Conservation (phyloP, 768 basidiomycete species). For the Kwoniella mangroviensis region DNA sequence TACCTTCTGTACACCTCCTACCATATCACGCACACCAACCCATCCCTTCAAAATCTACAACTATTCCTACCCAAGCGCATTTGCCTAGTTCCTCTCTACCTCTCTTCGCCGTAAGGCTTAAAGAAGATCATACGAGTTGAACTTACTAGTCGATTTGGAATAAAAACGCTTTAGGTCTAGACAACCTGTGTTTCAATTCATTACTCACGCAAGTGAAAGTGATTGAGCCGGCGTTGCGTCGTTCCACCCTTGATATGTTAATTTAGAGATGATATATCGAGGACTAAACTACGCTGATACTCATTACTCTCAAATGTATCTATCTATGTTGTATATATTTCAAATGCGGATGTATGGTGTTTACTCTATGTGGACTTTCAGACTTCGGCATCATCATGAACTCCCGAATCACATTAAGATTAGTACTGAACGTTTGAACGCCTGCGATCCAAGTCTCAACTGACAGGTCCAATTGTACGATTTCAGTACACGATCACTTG, state of each 20-base stretch:
- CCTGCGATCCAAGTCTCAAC: too few relatives aligned
- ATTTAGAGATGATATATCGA: slow-evolving; percentile 22
- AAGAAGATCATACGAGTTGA: slow-evolving; percentile 2
- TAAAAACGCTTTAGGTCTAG: slow-evolving; percentile 31
- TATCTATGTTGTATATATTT: not conserved
- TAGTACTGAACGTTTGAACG: too few relatives aligned
- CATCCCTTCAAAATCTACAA: not conserved
- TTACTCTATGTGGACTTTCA: too few relatives aligned
- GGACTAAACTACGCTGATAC: slow-evolving; percentile 26
- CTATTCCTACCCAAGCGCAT: slow-evolving; percentile 23
- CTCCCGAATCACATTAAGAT: too few relatives aligned
- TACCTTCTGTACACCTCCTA: not conserved
- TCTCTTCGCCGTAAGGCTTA: not conserved
- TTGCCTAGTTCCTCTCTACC: slow-evolving; percentile 31
- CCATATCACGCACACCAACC: not conserved
- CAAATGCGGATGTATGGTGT: not conserved
- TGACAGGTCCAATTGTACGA: too few relatives aligned
- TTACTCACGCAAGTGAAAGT: not conserved
- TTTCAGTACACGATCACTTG: too few relatives aligned
- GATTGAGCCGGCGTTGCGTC: slow-evolving; percentile 21
- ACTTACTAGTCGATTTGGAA: slow-evolving; percentile 33
- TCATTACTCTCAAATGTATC: not conserved
- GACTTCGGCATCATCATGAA: too few relatives aligned
- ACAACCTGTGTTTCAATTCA: slow-evolving; percentile 27
- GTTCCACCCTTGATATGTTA: slow-evolving; percentile 32